Evolutionary conservation across 164 flowering plant genomes (phyloP).

Genomic region (Saururus chinensis): DNA sequence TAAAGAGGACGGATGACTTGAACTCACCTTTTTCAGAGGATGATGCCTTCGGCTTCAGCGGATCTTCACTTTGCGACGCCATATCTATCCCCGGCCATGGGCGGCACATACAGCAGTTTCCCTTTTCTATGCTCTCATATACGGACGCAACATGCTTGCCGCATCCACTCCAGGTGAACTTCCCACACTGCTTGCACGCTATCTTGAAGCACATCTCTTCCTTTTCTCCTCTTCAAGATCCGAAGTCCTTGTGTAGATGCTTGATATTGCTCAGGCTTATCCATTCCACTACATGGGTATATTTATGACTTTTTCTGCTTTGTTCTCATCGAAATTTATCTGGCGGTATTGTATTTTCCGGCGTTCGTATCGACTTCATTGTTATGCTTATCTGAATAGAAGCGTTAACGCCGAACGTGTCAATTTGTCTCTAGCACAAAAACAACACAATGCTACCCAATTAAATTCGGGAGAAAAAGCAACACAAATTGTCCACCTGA

Average conservation of each 20-base stretch:
- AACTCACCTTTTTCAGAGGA: neutral
- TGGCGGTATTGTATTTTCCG: no score
- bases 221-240: neutral
- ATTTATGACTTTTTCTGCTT: neutral
- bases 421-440: no score
- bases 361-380: no score
- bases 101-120: slow-evolving; percentile 50
- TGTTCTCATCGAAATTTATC: neutral
- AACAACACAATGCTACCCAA: no score
- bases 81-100: slow-evolving; percentile 51
- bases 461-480: no score
- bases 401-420: no score
- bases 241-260: no score
- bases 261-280: neutral
- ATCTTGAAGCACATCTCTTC: slow-evolving; percentile 38
- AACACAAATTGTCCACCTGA: no score
- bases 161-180: slow-evolving; percentile 52
- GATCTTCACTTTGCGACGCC: no score
- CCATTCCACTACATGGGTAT: neutral
- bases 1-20: no score
- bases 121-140: slow-evolving; percentile 36
- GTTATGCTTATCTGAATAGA: no score
- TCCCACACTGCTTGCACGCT: slow-evolving; percentile 39
- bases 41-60: neutral
- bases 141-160: slow-evolving; percentile 43